Conservation (phyloP, 306 rosid species). For the Trifolium pratense region DNA sequence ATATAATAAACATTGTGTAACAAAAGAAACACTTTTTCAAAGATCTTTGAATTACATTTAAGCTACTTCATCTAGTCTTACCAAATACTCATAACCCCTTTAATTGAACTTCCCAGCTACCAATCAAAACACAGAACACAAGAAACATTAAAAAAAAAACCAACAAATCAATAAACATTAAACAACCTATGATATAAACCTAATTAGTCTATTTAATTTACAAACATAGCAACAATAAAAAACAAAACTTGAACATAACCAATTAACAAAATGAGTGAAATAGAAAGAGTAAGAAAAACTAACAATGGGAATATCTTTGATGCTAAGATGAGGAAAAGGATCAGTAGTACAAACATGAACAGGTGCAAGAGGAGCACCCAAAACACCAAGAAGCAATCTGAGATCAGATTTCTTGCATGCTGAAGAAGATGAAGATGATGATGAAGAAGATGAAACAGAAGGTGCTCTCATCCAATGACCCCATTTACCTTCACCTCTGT, state of each 20-base stretch:
- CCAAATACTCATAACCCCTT: background rate
- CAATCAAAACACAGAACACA: background rate
- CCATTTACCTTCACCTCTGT: conserved; percentile 75
- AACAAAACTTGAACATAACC: background rate
- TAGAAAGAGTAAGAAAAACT: conserved; percentile 44
- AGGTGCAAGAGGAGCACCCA: conserved; percentile 96
- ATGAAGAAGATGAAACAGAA: conserved; percentile 68
- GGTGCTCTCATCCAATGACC: conserved; percentile 95
- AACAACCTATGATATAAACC: background rate
- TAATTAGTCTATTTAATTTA: background rate
- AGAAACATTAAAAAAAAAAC: background rate
- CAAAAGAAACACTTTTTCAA: background rate
- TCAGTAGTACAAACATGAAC: conserved; percentile 86
- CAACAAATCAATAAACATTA: background rate
- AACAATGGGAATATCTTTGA: conserved; percentile 96
- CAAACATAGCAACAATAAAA: background rate
- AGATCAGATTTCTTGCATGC: conserved; percentile 86
- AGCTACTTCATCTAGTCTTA: background rate
- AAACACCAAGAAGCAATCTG: conserved; percentile 86
- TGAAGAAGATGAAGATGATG: conserved; percentile 58
- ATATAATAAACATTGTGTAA: background rate
- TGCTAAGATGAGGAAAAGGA: conserved; percentile 89
- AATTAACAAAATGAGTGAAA: background rate
- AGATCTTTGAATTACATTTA: conserved; percentile 21
- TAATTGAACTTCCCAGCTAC: background rate